Conservation (phyloP, 2,329 filamentous ascomycete genomes). For the Aspergillus ustus region DNA sequence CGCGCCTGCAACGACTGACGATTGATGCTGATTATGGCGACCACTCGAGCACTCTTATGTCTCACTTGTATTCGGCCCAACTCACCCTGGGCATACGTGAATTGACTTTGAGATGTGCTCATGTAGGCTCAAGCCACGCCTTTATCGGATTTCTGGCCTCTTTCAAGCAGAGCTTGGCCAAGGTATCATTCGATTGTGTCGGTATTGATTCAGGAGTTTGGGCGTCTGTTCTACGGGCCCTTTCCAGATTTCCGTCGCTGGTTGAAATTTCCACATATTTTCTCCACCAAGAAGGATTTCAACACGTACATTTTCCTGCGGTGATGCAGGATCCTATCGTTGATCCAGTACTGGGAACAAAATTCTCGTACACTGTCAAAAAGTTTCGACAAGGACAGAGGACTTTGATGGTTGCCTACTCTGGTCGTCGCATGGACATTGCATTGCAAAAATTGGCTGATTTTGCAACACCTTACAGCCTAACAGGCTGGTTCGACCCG, state of each 20-base stretch:
- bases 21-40: neutral
- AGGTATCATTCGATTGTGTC: neutral
- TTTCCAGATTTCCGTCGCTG: slow-evolving; percentile 5
- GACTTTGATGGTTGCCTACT: slow-evolving; percentile 2
- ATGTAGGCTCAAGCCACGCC: slow-evolving; percentile 2
- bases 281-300: neutral
- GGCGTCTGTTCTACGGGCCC: slow-evolving; percentile 2
- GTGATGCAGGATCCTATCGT: neutral
- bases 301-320: neutral
- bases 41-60: neutral
- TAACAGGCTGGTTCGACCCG: neutral
- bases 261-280: neutral
- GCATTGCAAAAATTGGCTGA: neutral
- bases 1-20: neutral
- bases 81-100: neutral
- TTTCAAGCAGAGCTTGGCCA: slow-evolving; percentile 2
- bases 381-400: neutral
- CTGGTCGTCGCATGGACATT: slow-evolving; percentile 1
- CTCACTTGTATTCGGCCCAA: neutral
- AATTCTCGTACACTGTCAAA: neutral
- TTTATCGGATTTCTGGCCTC: neutral
- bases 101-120: neutral
- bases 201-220: slow-evolving; percentile 1
- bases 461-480: neutral
- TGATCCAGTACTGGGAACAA: slow-evolving; percentile 6